A percentile compares a stretch with the other conserved stretches of the same genome.
Evolutionary conservation across 208 protist genomes (phyloP).

Genomic region (Hexamita inflata): DNA sequence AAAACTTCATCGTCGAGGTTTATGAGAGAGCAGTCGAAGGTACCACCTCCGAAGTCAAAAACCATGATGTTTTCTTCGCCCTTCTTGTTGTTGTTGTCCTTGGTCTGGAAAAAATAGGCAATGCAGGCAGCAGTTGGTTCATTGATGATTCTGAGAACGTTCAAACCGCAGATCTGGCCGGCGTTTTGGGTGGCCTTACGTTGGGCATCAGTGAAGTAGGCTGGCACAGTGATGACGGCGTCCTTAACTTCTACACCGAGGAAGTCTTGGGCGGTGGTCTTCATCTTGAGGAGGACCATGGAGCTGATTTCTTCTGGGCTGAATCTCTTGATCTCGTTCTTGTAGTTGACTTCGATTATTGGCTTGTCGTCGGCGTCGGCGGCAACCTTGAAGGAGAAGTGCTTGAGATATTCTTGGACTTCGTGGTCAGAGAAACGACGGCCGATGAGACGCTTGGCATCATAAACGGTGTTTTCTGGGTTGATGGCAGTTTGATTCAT

Average conservation of each 20-base stretch:
- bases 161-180: conserved; percentile 28
- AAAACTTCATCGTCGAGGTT: conserved; percentile 26
- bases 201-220: conserved; percentile 43
- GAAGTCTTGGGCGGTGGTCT: background rate
- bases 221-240: conserved; percentile 36
- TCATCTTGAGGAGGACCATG: background rate
- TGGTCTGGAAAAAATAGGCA: conserved; percentile 30
- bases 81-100: background rate
- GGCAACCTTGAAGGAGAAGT: conserved; percentile 66
- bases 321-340: conserved; percentile 5
- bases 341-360: conserved; percentile 37
- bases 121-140: conserved; percentile 43
- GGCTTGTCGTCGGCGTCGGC: conserved; percentile 54
- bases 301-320: conserved; percentile 3
- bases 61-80: conserved; percentile 54
- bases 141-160: conserved; percentile 40
- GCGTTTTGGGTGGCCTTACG: conserved; percentile 29
- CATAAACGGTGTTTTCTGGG: conserved; percentile 68
- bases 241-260: background rate
- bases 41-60: conserved; percentile 70
- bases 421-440: conserved; percentile 53
- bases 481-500: conserved; percentile 66
- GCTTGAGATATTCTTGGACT: conserved; percentile 45
- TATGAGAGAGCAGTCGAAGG: conserved; percentile 39
- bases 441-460: conserved; percentile 71